Base-by-base conservation (phyloP, 352 stramenopile species). In the Phytopythium mirpurense region DNA sequence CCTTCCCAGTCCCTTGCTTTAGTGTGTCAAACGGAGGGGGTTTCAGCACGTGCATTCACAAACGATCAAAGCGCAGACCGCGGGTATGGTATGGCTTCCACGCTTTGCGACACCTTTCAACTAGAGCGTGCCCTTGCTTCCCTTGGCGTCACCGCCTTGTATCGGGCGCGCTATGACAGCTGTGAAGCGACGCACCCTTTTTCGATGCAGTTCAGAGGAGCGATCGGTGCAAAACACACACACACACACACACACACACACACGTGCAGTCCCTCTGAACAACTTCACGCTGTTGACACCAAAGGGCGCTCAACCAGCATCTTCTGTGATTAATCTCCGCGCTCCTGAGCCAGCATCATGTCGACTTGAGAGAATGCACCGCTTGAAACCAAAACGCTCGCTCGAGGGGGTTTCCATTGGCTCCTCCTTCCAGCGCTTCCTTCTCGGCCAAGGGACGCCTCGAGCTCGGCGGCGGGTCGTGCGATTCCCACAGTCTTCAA, bases 331-430 rank as follows among this genome's bases (percentile, higher is more conserved):
- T 41, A 40, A 27, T 16, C 14, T 36, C 27, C 21, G 45, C 19
- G 42, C 26, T n/a, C n/a, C n/a, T n/a, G n/a, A n/a, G n/a, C n/a
- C n/a, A n/a, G 24, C 42, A 2, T 49, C 42, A 49, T 49, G 42
- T 8, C 41, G 21, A 23, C 14, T 18, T 29, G 12, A 18, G 23
- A 31, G 31, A 29, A 27, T 19, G 41, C 21, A 21, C 16, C 14
- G 41, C 21, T 12, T 31, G 41, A 27, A 15, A 26, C 0, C 31
- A 51, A 51, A 51, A 51, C 45, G 45, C 45, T 51, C 19, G 45
- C 10, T 27, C 5, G 34, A 36, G 19, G 41, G 31, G 10, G 45
- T 51, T 51, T 51, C n/a, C 45, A 24, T 23, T 37, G 44, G 44
- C 18, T 37, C 41, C 23, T 24, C 7, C 27, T 4, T 4, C 3